Conservation (phyloP, 2,329 filamentous ascomycete species). For the Colletotrichum filicis region DNA sequence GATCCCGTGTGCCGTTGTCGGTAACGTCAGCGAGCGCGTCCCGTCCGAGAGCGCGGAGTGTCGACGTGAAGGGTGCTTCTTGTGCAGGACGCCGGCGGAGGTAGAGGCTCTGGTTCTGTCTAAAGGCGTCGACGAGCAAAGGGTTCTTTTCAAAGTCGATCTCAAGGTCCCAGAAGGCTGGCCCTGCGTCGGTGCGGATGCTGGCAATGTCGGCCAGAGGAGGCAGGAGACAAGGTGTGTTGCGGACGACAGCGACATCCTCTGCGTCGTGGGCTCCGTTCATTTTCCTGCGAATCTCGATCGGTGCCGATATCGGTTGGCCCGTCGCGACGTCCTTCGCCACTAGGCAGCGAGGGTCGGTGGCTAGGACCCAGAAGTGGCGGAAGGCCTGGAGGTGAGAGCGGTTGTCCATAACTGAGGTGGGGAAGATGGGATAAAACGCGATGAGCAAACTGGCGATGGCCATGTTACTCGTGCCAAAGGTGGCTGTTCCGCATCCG, state of each 20-base stretch:
- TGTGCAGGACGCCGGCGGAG: constrained; percentile 77
- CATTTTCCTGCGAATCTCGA: constrained; percentile 71
- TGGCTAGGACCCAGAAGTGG: constrained; percentile 95
- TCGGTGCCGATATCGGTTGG: constrained; percentile 78
- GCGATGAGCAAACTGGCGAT: constrained; percentile 87
- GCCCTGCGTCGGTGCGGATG: constrained; percentile 69
- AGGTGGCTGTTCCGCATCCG: constrained; percentile 91
- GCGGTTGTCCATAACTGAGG: constrained; percentile 89
- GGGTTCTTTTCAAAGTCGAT: constrained; percentile 77
- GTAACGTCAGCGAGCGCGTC: constrained; percentile 39
- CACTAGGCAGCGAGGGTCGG: constrained; percentile 89
- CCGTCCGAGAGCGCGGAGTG: constrained; percentile 76
- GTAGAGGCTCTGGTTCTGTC: constrained; percentile 76
- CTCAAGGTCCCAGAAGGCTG: constrained; percentile 83
- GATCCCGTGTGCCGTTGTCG: constrained; percentile 47
- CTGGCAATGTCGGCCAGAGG: constrained; percentile 71
- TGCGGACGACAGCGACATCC: constrained; percentile 48
- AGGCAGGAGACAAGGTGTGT: constrained; percentile 70
- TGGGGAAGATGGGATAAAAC: constrained; percentile 94
- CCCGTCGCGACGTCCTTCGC: constrained; percentile 87
- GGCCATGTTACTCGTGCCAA: constrained; percentile 88
- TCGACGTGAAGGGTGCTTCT: constrained; percentile 77
- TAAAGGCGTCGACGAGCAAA: constrained; percentile 72
- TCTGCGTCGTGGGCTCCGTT: constrained; percentile 29
- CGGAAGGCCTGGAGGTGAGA: constrained; percentile 96